Conservation (phyloP, 2,329 filamentous ascomycete species). For the Ophiostoma quercus region DNA sequence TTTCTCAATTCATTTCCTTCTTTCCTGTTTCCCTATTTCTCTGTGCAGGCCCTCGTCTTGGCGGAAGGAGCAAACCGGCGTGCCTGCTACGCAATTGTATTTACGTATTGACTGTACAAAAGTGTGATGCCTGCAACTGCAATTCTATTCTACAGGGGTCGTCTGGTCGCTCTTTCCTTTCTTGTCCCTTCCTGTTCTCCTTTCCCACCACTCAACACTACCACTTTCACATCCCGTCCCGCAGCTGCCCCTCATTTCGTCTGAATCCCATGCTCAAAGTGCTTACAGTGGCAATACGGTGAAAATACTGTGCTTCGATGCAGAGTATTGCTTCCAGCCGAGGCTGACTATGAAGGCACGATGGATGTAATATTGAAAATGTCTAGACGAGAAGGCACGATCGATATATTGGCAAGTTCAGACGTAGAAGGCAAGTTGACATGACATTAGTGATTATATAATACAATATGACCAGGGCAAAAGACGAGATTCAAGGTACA, state of each 20-base stretch:
- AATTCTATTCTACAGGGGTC: conserved; percentile 3
- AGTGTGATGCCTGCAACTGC: neutral
- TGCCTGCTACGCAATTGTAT: neutral
- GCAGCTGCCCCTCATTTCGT: conserved; percentile 5
- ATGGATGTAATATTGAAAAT: neutral
- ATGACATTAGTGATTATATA: neutral
- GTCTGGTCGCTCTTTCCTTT: neutral
- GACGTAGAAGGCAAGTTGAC: neutral
- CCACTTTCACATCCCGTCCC: neutral
- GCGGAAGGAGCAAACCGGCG: conserved; percentile 9
- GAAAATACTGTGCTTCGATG: neutral
- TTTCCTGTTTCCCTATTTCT: neutral
- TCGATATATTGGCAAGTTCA: neutral
- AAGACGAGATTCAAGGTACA: neutral
- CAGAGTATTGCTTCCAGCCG: neutral
- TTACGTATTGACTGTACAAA: neutral
- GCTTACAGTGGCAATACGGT: neutral
- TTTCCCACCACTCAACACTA: neutral
- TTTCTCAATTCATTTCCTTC: too few relatives aligned
- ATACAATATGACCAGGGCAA: neutral
- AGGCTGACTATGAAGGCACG: neutral
- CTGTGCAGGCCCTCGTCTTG: conserved; percentile 4
- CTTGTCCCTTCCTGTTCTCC: neutral
- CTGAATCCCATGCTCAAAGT: neutral
- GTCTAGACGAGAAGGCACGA: neutral